Conservation (phyloP, 2,329 filamentous ascomycete genomes). For the Arachnomyces sp. region DNA sequence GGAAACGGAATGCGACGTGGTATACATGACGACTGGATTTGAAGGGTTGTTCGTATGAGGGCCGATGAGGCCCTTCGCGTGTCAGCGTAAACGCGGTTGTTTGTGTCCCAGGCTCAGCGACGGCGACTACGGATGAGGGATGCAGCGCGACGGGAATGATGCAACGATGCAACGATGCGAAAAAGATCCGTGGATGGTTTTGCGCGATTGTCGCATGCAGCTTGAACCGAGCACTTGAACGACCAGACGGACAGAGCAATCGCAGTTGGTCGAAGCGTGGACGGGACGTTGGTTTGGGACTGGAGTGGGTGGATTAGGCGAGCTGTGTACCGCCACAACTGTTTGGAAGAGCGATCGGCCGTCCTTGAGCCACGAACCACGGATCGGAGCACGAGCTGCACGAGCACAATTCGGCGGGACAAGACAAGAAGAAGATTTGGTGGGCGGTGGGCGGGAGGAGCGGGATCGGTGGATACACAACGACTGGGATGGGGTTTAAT, state of each 20-base stretch:
- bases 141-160: constrained; percentile 12
- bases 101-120: constrained; percentile 13
- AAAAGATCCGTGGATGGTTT: constrained; percentile 14
- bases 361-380: no score
- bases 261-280: constrained; percentile 10
- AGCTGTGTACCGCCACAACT: no score
- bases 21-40: constrained; percentile 36
- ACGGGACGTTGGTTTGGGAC: neutral
- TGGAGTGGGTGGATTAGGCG: no score
- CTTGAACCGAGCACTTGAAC: constrained; percentile 23
- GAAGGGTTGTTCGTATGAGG: constrained; percentile 21
- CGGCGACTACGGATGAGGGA: constrained; percentile 7
- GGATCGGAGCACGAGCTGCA: no score
- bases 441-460: no score
- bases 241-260: constrained; percentile 22
- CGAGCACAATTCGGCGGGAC: no score
- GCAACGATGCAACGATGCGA: constrained; percentile 17
- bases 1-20: constrained; percentile 42
- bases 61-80: constrained; percentile 27
- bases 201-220: constrained; percentile 24
- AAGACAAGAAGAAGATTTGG: no score
- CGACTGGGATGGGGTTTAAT: no score
- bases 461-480: no score
- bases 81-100: constrained; percentile 22
- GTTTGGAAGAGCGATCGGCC: no score